Percentiles rank a stretch among this genome's conserved stretches.
phyloP scores from a whole-genome alignment of 78 protist species.

The Protostelium mycophagum region DNA sequence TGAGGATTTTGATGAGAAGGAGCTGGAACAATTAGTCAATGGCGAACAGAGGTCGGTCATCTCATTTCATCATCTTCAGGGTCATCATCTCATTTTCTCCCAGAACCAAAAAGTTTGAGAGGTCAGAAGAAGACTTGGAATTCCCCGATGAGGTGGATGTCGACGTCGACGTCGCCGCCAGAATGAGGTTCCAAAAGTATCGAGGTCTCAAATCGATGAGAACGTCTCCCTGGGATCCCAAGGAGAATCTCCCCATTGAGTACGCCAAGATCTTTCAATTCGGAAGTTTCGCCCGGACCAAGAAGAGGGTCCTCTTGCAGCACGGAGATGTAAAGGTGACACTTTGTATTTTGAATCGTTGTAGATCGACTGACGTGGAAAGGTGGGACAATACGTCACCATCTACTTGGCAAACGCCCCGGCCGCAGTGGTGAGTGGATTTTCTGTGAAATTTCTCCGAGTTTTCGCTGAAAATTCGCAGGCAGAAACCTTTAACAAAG shows the following conservation, averaged over 20 bases:
- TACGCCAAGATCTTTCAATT: conserved; percentile 92
- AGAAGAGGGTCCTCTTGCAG: conserved; percentile 6
- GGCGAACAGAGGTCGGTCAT: background rate
- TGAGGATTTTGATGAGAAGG: background rate
- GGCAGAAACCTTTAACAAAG: background rate
- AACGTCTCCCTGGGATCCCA: conserved; percentile 92
- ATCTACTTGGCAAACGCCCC: conserved; percentile 51
- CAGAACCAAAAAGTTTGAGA: background rate
- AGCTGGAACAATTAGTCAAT: background rate
- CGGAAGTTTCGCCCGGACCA: conserved; percentile 59
- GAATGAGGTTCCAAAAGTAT: conserved; percentile 77
- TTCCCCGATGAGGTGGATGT: conserved; percentile 94
- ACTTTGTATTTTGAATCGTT: background rate
- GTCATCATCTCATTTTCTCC: background rate
- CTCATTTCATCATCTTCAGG: background rate
- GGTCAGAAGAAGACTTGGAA: conserved; percentile 35
- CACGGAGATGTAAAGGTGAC: conserved; percentile 8
- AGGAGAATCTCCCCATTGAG: conserved; percentile 92
- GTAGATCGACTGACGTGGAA: background rate
- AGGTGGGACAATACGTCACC: conserved; percentile 50
- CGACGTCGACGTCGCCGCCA: conserved; percentile 75
- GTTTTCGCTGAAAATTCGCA: too few species aligned
- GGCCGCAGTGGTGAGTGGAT: background rate
- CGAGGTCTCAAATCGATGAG: conserved; percentile 84
- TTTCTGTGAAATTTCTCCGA: too few species aligned